Conservation (phyloP, 1,284 basidiomycete species). For the Puccinia coronata region DNA sequence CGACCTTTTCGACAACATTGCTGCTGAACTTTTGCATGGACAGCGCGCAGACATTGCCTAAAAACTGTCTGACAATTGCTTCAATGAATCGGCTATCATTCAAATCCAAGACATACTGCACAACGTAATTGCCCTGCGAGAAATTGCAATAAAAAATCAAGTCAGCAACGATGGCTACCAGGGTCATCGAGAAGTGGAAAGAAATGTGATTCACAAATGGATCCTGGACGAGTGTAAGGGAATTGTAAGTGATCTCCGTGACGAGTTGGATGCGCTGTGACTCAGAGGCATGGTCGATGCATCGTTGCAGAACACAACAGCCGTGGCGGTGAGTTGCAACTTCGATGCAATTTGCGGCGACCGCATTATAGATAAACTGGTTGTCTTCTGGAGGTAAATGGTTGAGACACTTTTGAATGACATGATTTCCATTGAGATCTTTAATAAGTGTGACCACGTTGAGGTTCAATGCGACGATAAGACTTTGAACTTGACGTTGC, state of each 20-base stretch:
- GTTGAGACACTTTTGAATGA: conserved; percentile 99
- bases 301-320: conserved; percentile 96
- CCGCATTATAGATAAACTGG: conserved; percentile 99
- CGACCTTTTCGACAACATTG: conserved; percentile 86
- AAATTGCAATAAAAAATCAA: conserved; percentile 11
- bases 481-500: conserved; percentile 90
- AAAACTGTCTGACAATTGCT: conserved; percentile 93
- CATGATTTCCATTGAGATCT: conserved; percentile 98
- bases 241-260: conserved; percentile 98
- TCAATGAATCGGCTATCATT: conserved; percentile 98
- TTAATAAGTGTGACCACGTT: conserved; percentile 99
- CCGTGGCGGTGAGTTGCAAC: conserved; percentile 99
- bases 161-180: conserved; percentile 48
- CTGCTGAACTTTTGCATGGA: conserved; percentile 99
- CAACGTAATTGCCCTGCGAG: conserved; percentile 62
- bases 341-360: conserved; percentile 97
- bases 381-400: conserved; percentile 97
- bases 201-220: conserved; percentile 66
- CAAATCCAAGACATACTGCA: conserved; percentile 95
- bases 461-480: conserved; percentile 92
- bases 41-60: conserved; percentile 94
- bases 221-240: conserved; percentile 95
- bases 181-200: conserved; percentile 79
- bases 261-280: conserved; percentile 94
- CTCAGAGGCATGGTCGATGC: conserved; percentile 97